These are phyloP conservation scores for Rhizopus microsporus DNA, from an alignment of 371 early-diverging fungal species.

Conservation along the genomic window DNA sequence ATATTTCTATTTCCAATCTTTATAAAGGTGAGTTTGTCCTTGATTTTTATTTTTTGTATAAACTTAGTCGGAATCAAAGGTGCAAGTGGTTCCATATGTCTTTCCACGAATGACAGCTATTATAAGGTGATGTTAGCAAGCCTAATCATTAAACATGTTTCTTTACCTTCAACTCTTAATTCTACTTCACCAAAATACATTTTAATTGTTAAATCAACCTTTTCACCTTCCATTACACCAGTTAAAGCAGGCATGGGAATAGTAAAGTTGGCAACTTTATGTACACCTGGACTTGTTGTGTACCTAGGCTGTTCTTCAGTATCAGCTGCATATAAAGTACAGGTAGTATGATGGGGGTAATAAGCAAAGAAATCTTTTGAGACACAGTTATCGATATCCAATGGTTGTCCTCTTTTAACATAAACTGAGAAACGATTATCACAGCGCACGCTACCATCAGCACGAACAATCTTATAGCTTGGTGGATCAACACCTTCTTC, in stretches of 20 bases:
- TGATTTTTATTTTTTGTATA: neutral
- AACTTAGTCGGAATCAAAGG: slow-evolving; percentile 45
- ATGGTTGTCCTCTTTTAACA: slow-evolving; percentile 46
- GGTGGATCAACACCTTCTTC: slow-evolving; percentile 59
- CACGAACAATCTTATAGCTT: slow-evolving; percentile 49
- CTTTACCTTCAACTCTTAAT: slow-evolving; percentile 48
- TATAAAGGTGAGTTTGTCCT: neutral
- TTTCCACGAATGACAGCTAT: slow-evolving; percentile 52
- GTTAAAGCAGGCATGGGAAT: slow-evolving; percentile 56
- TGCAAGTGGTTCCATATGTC: slow-evolving; percentile 51
- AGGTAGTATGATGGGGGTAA: slow-evolving; percentile 53
- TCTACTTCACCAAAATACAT: slow-evolving; percentile 56
- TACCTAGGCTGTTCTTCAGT: slow-evolving; percentile 53
- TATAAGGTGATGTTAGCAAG: neutral
- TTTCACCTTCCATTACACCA: slow-evolving; percentile 56
- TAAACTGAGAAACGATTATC: slow-evolving; percentile 55
- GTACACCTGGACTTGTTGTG: slow-evolving; percentile 53
- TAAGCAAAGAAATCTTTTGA: slow-evolving; percentile 49
- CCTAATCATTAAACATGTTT: neutral
- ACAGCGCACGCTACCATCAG: slow-evolving; percentile 53
- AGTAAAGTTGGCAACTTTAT: slow-evolving; percentile 54
- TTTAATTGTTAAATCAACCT: slow-evolving; percentile 44
- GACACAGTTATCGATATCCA: slow-evolving; percentile 37
- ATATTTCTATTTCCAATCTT: too few relatives aligned
- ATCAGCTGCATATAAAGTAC: slow-evolving; percentile 53